Percentiles rank a stretch among this genome's conserved stretches.
Evolutionary conservation across 1,284 basidiomycete genomes (phyloP).

Genomic region (Gymnopus androsaceus): DNA sequence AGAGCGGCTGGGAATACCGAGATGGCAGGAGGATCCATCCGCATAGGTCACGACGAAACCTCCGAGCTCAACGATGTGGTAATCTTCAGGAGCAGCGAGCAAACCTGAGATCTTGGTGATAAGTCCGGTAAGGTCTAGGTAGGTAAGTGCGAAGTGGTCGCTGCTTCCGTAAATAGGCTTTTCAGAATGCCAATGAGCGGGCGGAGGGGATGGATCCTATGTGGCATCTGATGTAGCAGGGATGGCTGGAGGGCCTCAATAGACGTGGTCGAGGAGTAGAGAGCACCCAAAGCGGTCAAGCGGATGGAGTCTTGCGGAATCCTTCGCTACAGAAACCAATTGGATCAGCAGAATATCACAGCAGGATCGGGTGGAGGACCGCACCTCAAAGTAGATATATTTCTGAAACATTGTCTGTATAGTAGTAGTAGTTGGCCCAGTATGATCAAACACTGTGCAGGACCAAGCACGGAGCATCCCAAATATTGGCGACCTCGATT

Average conservation of each 20-base stretch:
- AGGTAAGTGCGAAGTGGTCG: background rate
- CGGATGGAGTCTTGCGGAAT: background rate
- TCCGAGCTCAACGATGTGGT: background rate
- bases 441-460: too few species aligned
- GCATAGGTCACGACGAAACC: background rate
- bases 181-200: background rate
- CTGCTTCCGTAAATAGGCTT: background rate
- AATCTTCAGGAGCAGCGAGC: background rate
- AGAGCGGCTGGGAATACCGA: background rate
- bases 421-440: too few species aligned
- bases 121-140: background rate
- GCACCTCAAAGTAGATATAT: too few species aligned
- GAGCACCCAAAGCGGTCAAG: background rate
- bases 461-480: conserved; percentile 2
- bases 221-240: background rate
- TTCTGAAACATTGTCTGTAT: too few species aligned
- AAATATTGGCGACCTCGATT: conserved; percentile 6
- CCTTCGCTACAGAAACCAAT: too few species aligned
- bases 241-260: background rate
- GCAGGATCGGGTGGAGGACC: too few species aligned
- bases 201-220: background rate
- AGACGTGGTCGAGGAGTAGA: background rate
- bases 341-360: too few species aligned
- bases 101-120: background rate
- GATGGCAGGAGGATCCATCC: background rate